Base-by-base conservation (phyloP, 106 monocot genomes). In the Dioscorea dumetorum region DNA sequence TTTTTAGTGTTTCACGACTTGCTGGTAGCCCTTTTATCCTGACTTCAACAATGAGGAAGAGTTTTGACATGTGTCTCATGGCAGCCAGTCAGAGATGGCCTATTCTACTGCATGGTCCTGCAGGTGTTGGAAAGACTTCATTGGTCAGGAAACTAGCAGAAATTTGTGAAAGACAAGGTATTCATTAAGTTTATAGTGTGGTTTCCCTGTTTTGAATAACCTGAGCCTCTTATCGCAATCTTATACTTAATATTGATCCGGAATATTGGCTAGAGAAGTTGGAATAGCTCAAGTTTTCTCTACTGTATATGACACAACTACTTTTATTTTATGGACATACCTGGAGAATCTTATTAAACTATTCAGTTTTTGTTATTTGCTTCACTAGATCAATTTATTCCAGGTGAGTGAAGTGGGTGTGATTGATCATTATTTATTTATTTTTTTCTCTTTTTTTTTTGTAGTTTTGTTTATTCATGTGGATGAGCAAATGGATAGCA, bases 401-500 rank as follows among this genome's bases (percentile, higher is more conserved):
- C 10, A 21, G 17, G 23, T 41, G 24, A 10, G n/a, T 19, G 11
- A 62, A 16, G 32, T 33, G 15, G 33, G 2, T 34, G 8, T 15
- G 17, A 33, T 62, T 15, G 12, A 62, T 56, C 14, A 15, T 54
- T 71, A 16, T 14, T 54, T 28, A 16, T 28, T 73, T 67, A 65
- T 19, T 21, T 63, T 71, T 19, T 34, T 34, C 34, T 7, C 34
- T 34, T 34, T 49, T 56, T 49, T 2, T 57, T 50, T 64, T 81
- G 63, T 73, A 95, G 97, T 97, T 70, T 59, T 97, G 61, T 87
- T 86, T 64, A 92, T 97, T 77, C 89, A 97, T 78, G 85, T 90
- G 87, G 97, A 97, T 79, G 89, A 92, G 12, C 97, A 92, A 84
- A 87, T 92, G 89, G 97, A 97, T 78, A 76, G 84, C 71, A 97